Evolutionary conservation across 164 flowering plant genomes (phyloP), one percentile per base, ranked within the genome.

Genomic region (Vitis cinerea): DNA sequence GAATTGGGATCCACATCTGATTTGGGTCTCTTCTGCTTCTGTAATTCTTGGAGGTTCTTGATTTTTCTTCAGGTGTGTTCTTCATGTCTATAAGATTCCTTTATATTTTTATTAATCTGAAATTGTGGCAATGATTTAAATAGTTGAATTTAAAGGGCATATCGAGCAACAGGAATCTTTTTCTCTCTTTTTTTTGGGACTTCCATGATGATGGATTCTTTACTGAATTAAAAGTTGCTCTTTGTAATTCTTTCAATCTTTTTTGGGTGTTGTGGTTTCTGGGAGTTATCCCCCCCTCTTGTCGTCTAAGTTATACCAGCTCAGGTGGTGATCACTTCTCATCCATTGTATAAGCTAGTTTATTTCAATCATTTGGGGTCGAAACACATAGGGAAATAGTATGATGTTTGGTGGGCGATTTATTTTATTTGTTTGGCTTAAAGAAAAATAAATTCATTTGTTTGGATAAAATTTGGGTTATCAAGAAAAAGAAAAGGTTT

Each of bases 51-150:
- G 70, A 75, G 77, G 59, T 65, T 75, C 71, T 69, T 75, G 61
- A 72, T 79, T 64, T 63, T 51, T 74, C 44, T 71, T 55, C 64
- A 79, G 85, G 89, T 81, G 75, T 78, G 81, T 71, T 77, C 64
- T 59, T 66, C 67, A n/a, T 63, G 73, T 74, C 75, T 68, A 55
- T 58, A 63, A 75, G 58, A 63, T 69, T 65, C 73, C 72, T 72
- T 27, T 37, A 9, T 52, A 19, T 57, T 63, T 65, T 5, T 64
- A 47, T 74, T 64, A 75, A 63, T 55, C 53, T 68, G 56, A 44
- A 17, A 66, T 61, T 64, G 44, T 37, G 44, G 44, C 44, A 37
- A 37, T 37, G 44, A 37, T 37, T 37, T 37, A 0, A 37, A 37
- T 37, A 37, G 44, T 37, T 64, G 17, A 19, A 69, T 62, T 73